Evolutionary conservation across 148 eudicot genomes (phyloP).

Genomic region (Rhododendron mucronatum): DNA sequence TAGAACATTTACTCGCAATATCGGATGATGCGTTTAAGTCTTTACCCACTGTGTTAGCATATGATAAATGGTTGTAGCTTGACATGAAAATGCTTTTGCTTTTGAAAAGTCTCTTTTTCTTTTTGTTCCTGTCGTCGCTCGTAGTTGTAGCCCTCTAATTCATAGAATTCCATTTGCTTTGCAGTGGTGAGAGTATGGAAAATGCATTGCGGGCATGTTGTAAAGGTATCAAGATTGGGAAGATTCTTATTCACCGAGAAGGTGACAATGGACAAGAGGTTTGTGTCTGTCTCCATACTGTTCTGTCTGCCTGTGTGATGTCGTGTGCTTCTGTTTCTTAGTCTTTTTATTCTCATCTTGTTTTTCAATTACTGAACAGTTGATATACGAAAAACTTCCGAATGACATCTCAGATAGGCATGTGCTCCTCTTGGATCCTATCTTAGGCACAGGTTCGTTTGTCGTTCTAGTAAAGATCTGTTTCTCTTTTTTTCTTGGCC

Average conservation of each 20-base stretch:
- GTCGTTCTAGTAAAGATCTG: background rate
- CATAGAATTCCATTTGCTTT: background rate
- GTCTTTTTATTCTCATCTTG: constrained; percentile 7
- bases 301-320: background rate
- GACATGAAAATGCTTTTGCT: background rate
- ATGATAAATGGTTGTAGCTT: background rate
- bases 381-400: constrained; percentile 92
- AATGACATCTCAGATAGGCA: constrained; percentile 82
- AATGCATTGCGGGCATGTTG: constrained; percentile 97
- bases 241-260: constrained; percentile 95
- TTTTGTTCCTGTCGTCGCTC: background rate
- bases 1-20: background rate
- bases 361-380: constrained; percentile 33
- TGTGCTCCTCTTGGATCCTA: constrained; percentile 91
- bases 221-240: constrained; percentile 92
- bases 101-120: background rate
- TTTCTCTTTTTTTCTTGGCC: background rate
- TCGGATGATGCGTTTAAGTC: background rate
- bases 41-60: background rate
- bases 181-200: constrained; percentile 98
- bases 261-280: constrained; percentile 96
- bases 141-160: constrained; percentile 2
- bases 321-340: background rate
- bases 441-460: constrained; percentile 83
- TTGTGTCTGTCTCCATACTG: constrained; percentile 7